Conservation (phyloP, 257 asterid genomes). For the Verbascum thapsus region DNA sequence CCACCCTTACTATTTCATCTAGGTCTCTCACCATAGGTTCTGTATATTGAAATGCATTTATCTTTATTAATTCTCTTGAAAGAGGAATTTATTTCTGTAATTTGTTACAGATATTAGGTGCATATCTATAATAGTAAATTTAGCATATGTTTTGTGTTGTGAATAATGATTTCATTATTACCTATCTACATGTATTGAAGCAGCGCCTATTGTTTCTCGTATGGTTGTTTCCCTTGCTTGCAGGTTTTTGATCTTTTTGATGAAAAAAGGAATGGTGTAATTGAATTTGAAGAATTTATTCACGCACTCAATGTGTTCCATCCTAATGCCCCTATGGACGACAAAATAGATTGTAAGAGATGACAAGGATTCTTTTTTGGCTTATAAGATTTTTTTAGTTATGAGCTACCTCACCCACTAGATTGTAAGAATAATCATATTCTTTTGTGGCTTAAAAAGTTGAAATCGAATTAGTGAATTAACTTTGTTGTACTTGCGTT, state of each 20-base stretch:
- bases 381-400: conserved; percentile 32
- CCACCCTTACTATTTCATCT: neutral
- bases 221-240: conserved; percentile 16
- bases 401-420: conserved; percentile 21
- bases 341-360: conserved; percentile 67
- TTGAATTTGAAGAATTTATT: conserved; percentile 80
- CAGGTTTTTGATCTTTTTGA: conserved; percentile 86
- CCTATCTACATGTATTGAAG: conserved; percentile 1
- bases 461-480: conserved; percentile 12
- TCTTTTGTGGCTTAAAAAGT: neutral
- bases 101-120: neutral
- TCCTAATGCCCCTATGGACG: conserved; percentile 67
- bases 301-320: conserved; percentile 76
- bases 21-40: conserved; percentile 1
- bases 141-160: neutral
- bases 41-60: neutral
- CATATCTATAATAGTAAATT: neutral
- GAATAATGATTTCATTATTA: neutral
- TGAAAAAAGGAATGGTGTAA: conserved; percentile 76
- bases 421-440: conserved; percentile 1
- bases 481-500: conserved; percentile 21
- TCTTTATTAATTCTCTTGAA: neutral
- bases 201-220: neutral
- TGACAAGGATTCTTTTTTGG: conserved; percentile 10
- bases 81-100: neutral